These are phyloP conservation scores for Polymyxa betae DNA, from an alignment of 208 protist genomes.

Conservation along the genomic window DNA sequence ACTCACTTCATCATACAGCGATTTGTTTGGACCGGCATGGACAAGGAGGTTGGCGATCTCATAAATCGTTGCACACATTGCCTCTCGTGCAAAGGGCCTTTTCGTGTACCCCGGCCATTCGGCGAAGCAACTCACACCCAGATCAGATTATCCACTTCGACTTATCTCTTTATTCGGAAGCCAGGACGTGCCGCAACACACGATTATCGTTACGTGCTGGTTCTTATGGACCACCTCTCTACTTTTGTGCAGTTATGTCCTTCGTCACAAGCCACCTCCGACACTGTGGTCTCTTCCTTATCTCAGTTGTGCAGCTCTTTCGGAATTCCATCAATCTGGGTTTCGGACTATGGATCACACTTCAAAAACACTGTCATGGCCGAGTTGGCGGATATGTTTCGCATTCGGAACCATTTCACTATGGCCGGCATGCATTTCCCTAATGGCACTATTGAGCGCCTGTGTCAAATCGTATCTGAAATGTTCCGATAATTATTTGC, in stretches of 20 bases:
- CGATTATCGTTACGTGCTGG: background rate
- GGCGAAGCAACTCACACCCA: background rate
- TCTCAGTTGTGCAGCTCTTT: background rate
- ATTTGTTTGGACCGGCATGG: background rate
- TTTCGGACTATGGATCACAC: background rate
- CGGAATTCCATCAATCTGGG: background rate
- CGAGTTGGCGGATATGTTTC: background rate
- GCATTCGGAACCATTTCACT: background rate
- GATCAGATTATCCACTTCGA: background rate
- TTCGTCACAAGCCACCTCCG: background rate
- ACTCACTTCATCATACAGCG: background rate
- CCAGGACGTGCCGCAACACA: background rate
- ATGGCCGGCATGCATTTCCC: background rate
- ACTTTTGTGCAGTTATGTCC: background rate
- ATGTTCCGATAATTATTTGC: background rate
- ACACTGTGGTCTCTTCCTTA: background rate
- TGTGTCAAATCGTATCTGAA: background rate
- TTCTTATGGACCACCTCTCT: background rate
- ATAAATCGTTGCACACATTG: background rate
- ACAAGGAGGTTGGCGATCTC: background rate
- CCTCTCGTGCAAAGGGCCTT: background rate
- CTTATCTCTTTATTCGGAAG: background rate
- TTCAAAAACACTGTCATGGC: background rate
- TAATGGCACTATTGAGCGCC: background rate
- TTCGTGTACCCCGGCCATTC: background rate